Evolutionary conservation across 2,329 filamentous ascomycete species (phyloP).

Genomic region (Neophaeococcomyces mojaviensis): DNA sequence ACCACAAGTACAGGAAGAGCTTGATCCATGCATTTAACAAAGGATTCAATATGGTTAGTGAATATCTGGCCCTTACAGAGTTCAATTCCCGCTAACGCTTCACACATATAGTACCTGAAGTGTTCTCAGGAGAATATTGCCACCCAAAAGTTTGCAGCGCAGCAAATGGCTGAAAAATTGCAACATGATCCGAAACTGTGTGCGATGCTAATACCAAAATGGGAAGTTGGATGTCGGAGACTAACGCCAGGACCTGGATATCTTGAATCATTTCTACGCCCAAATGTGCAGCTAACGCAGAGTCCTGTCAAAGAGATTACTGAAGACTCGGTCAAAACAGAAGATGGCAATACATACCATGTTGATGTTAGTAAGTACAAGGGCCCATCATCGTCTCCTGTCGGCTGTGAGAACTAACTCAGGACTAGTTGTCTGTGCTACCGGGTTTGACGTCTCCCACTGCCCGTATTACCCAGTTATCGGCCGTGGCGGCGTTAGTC

Average conservation of each 20-base stretch:
- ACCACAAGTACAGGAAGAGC: conserved; percentile 30
- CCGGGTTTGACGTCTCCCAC: conserved; percentile 37
- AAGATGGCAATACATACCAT: conserved; percentile 33
- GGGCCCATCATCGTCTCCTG: no score
- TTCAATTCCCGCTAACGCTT: no score
- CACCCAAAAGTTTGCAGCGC: no score
- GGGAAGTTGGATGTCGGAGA: conserved; percentile 19
- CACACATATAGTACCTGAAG: conserved; percentile 17
- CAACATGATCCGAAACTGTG: conserved; percentile 23
- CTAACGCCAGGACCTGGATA: conserved; percentile 23
- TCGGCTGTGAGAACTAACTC: no score
- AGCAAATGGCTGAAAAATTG: conserved; percentile 14
- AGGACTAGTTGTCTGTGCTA: conserved; percentile 39
- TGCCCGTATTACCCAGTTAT: conserved; percentile 29
- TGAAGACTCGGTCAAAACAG: conserved; percentile 33
- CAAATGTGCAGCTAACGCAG: conserved; percentile 31
- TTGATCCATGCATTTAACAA: conserved; percentile 23
- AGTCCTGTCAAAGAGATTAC: conserved; percentile 38
- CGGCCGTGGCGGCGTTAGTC: conserved; percentile 23
- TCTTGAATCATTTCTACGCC: conserved; percentile 21
- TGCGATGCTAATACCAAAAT: conserved; percentile 24
- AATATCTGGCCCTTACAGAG: conserved; percentile 16
- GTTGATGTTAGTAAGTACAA: conserved; percentile 36
- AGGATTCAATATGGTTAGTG: conserved; percentile 15
- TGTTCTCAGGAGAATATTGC: conserved; percentile 11